Evolutionary conservation across 495 filamentous ascomycete species (phyloP).

Genomic region (Penicillium subrubescens): DNA sequence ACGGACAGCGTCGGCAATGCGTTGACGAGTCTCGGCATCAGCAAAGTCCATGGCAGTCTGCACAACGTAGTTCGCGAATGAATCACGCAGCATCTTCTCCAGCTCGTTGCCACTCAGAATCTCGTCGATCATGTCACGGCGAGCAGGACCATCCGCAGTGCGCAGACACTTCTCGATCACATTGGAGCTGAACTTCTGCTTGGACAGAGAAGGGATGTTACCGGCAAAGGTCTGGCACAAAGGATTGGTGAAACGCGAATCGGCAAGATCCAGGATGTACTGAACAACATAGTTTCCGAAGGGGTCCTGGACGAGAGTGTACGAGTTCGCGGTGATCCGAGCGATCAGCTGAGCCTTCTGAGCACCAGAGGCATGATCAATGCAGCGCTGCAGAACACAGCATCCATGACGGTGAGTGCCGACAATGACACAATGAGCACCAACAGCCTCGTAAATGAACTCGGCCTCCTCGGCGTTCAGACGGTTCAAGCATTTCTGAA

Average conservation of each 20-base stretch:
- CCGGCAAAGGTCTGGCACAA: constrained; percentile 75
- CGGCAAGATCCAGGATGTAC: constrained; percentile 92
- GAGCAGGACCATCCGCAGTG: constrained; percentile 66
- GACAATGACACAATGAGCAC: constrained; percentile 79
- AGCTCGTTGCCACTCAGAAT: constrained; percentile 75
- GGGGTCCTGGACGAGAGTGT: constrained; percentile 86
- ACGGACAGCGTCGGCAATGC: constrained; percentile 79
- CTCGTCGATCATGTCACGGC: constrained; percentile 81
- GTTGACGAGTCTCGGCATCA: constrained; percentile 66
- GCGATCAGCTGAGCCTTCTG: constrained; percentile 86
- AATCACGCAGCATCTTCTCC: constrained; percentile 83
- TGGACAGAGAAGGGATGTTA: constrained; percentile 75
- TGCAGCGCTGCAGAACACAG: constrained; percentile 96
- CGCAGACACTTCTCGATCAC: constrained; percentile 97
- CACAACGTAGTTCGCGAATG: constrained; percentile 94
- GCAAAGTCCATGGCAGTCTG: constrained; percentile 93
- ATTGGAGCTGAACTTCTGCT: constrained; percentile 99
- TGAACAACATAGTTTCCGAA: constrained; percentile 99
- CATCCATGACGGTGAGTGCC: constrained; percentile 98
- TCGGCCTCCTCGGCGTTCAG: constrained; percentile 77
- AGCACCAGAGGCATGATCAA: constrained; percentile 88
- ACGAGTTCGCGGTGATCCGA: constrained; percentile 80
- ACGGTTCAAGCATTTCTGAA: constrained; percentile 98
- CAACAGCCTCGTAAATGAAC: constrained; percentile 96
- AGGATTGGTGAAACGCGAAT: constrained; percentile 79